Conservation (phyloP, 495 filamentous ascomycete genomes). For the Acidiella bohemica region DNA sequence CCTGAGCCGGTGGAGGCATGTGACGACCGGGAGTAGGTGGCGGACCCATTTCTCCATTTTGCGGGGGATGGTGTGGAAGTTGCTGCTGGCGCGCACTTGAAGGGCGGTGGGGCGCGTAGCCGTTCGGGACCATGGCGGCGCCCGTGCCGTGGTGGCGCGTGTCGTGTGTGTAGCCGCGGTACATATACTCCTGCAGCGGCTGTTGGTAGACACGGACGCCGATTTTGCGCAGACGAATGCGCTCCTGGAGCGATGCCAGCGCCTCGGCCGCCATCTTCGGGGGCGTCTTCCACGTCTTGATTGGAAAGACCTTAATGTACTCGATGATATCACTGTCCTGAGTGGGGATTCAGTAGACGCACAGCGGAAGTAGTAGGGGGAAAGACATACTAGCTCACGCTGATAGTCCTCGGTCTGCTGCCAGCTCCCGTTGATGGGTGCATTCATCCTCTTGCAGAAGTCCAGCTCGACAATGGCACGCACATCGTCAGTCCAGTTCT, state of each 20-base stretch:
- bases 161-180: neutral
- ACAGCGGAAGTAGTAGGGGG: neutral
- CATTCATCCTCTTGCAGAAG: neutral
- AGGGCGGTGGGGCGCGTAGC: neutral
- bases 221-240: constrained; percentile 6
- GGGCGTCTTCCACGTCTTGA: constrained; percentile 9
- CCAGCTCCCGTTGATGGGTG: neutral
- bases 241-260: constrained; percentile 4
- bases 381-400: constrained; percentile 5
- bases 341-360: neutral
- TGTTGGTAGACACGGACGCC: constrained; percentile 7
- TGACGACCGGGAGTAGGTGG: neutral
- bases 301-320: constrained; percentile 14
- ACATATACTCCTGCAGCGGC: neutral
- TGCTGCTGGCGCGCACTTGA: neutral
- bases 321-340: constrained; percentile 11
- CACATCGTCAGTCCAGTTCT: neutral
- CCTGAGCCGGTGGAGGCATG: neutral
- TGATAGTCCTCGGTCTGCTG: constrained; percentile 8
- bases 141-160: neutral
- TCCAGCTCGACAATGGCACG: constrained; percentile 5
- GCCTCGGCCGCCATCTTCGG: constrained; percentile 2
- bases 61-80: neutral
- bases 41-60: too few species aligned
- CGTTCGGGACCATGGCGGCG: neutral